A percentile compares a stretch with the other conserved stretches of the same genome.
These are phyloP conservation scores for Gracilaria gracilis DNA, from an alignment of 23 red algal genomes.

Conservation along the genomic window DNA sequence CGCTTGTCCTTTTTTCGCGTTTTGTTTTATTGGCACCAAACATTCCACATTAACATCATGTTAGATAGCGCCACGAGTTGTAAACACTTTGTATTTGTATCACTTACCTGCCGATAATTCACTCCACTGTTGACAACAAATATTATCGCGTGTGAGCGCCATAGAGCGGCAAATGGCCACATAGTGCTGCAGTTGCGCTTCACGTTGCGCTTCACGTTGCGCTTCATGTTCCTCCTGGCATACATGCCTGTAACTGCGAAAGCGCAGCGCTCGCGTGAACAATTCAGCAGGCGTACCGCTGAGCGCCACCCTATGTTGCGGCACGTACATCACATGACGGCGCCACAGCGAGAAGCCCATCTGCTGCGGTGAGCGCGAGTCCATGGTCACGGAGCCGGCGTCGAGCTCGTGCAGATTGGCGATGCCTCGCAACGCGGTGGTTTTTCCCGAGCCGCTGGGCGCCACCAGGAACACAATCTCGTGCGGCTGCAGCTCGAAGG, in stretches of 20 bases:
- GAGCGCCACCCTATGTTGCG: constrained; percentile 45
- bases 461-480: constrained; percentile 69
- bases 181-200: neutral
- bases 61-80: too few species aligned
- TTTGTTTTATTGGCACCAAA: too few species aligned
- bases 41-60: neutral
- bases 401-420: constrained; percentile 54
- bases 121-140: constrained; percentile 42
- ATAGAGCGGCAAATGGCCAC: neutral
- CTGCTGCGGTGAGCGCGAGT: neutral
- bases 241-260: neutral
- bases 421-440: constrained; percentile 67
- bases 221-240: too few species aligned
- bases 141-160: neutral
- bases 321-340: constrained; percentile 68
- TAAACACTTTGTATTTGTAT: too few species aligned
- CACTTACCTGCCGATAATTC: constrained; percentile 77
- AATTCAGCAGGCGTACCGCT: constrained; percentile 52
- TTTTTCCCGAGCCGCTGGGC: constrained; percentile 80
- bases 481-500: neutral
- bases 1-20: constrained; percentile 53
- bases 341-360: constrained; percentile 53
- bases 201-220: constrained; percentile 31
- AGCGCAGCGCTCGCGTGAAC: constrained; percentile 27
- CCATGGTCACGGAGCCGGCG: constrained; percentile 19